Evolutionary conservation across 1,284 basidiomycete species (phyloP).

Genomic region (Leucoagaricus sp.): DNA sequence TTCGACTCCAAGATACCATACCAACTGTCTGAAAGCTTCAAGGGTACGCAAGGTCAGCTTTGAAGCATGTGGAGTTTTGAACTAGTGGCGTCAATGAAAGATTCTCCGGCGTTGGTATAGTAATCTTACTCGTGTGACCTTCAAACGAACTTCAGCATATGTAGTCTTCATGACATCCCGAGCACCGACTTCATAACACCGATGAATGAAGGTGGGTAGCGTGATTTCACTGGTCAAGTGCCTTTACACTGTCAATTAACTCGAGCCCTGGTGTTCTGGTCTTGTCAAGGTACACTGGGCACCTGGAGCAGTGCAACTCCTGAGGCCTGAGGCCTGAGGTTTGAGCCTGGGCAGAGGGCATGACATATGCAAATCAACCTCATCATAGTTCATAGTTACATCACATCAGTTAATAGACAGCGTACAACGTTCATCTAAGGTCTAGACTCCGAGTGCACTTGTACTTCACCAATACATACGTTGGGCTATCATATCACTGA

Average conservation of each 20-base stretch:
- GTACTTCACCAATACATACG: background rate
- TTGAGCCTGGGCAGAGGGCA: background rate
- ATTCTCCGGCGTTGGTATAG: background rate
- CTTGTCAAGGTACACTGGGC: background rate
- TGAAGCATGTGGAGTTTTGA: background rate
- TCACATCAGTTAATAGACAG: background rate
- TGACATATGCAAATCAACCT: background rate
- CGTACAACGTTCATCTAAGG: background rate
- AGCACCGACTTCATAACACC: background rate
- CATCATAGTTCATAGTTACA: background rate
- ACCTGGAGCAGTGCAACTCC: background rate
- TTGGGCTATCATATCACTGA: background rate
- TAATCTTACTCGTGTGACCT: background rate
- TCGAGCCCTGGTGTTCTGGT: background rate
- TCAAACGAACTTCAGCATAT: background rate
- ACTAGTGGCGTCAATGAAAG: background rate
- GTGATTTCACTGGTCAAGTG: background rate
- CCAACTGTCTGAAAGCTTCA: background rate
- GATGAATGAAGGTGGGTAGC: background rate
- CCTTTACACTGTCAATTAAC: background rate
- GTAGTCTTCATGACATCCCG: background rate
- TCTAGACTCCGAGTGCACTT: background rate
- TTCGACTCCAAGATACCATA: background rate
- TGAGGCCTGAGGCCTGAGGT: background rate
- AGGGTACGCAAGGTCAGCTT: background rate